Base-by-base conservation (phyloP, 495 filamentous ascomycete genomes). In the Penicillium cosmopolitanum region DNA sequence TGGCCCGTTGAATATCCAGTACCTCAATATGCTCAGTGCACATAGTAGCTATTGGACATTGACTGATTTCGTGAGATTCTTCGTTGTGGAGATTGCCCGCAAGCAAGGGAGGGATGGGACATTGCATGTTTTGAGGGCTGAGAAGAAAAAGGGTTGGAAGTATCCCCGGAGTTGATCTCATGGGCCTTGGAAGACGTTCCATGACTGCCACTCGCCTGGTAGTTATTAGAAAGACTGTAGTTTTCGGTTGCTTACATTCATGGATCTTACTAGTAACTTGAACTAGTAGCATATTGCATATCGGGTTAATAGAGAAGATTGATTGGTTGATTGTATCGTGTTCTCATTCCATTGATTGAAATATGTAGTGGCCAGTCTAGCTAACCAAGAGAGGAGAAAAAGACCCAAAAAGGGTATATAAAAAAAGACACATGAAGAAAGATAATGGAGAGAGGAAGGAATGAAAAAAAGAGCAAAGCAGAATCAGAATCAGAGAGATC, bases 1-100 rank as follows among this genome's bases (percentile, higher is more conserved):
- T 19, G 91, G 94, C 0, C 83, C 92, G 4, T 78, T 98, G 28
- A 93, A 96, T 73, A 90, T 97, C 53, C 93, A 97, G 78, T 98
- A 98, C 70, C 72, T 97, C 4, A 97, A 96, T 62, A 98, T 98
- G 94, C 73, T 98, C 58, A 90, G 92, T 56, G 95, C 95, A n/a
- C 95, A 98, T 73, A 92, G 90, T 57, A 91, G 89, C 60, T 98
- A 98, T 66, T 98, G 95, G 95, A 83, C 83, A 10, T 85, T 88
- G 62, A 80, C 82, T 56, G 95, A 98, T 69, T 91, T 98, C 73
- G 86, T 95, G 23, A 76, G 93, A 38, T 87, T 98, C 68, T 68
- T 97, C 53, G 94, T 96, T 18, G 73, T 92, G 40, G 95, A 98
- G 75, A 85, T 94, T 64, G 93, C 94, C 9, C 77, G 94, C 57